Evolutionary conservation across 805 yeast genomes (phyloP).

Genomic region (Cyberlindnera maclurae): DNA sequence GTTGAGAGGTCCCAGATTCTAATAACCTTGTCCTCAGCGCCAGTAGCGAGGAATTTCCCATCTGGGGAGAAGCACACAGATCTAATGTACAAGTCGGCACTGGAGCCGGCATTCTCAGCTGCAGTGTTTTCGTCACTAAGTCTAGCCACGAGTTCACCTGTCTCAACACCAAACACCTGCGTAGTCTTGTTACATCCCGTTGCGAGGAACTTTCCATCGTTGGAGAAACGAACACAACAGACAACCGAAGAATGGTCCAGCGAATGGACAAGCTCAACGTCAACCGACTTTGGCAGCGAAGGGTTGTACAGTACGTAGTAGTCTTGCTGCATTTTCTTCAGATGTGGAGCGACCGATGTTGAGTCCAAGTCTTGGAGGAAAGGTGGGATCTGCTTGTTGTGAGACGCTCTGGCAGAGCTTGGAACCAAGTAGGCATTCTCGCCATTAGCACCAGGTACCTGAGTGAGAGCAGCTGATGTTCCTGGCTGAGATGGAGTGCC

Average conservation of each 20-base stretch:
- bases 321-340: conserved; percentile 76
- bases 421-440: conserved; percentile 31
- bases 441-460: conserved; percentile 17
- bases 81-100: conserved; percentile 84
- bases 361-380: conserved; percentile 76
- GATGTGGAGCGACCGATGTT: conserved; percentile 62
- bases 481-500: conserved; percentile 11
- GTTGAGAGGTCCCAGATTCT: conserved; percentile 94
- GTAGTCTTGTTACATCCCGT: conserved; percentile 97
- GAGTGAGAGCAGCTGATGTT: conserved; percentile 11
- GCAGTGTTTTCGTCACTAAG: conserved; percentile 70
- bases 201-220: conserved; percentile 87
- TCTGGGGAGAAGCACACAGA: conserved; percentile 96
- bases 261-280: conserved; percentile 83
- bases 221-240: conserved; percentile 90
- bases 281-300: conserved; percentile 65
- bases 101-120: conserved; percentile 31
- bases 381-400: conserved; percentile 74
- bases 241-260: conserved; percentile 92
- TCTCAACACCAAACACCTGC: conserved; percentile 86
- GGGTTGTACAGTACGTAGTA: conserved; percentile 90
- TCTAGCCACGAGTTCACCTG: conserved; percentile 84
- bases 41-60: conserved; percentile 88
- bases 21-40: conserved; percentile 84
- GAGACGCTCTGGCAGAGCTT: conserved; percentile 34